Evolutionary conservation across 208 protist species (phyloP).

Genomic region (Trypanosoma rangeli): DNA sequence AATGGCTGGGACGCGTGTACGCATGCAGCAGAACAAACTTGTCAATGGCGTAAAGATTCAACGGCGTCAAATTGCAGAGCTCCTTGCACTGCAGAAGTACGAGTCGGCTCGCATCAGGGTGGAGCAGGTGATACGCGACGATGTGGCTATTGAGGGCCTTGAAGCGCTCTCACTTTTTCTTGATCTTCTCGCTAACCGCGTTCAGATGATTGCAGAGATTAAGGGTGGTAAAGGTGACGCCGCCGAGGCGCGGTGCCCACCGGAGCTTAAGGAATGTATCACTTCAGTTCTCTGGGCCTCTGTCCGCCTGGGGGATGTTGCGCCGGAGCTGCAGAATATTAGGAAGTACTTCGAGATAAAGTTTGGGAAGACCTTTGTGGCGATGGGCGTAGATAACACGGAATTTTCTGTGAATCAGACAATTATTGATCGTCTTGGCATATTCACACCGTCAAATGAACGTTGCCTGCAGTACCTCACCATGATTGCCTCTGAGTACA

Average conservation of each 20-base stretch:
- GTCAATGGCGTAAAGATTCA: constrained; percentile 89
- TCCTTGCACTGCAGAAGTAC: constrained; percentile 88
- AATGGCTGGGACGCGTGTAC: constrained; percentile 84
- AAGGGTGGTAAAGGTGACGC: constrained; percentile 41
- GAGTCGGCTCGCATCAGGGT: constrained; percentile 89
- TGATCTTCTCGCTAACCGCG: constrained; percentile 76
- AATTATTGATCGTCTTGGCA: constrained; percentile 79
- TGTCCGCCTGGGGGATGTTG: constrained; percentile 56
- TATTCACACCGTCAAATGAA: constrained; percentile 76
- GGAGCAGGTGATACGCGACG: constrained; percentile 86
- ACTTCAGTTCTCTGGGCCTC: constrained; percentile 85
- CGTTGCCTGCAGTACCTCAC: constrained; percentile 82
- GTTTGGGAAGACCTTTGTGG: constrained; percentile 82
- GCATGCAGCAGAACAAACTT: constrained; percentile 90
- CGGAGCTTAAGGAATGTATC: constrained; percentile 90
- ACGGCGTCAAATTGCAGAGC: constrained; percentile 74
- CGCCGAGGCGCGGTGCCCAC: constrained; percentile 41
- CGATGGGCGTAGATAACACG: constrained; percentile 73
- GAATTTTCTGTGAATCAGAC: constrained; percentile 90
- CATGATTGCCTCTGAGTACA: constrained; percentile 79
- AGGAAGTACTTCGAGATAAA: constrained; percentile 82
- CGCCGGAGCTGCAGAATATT: constrained; percentile 72
- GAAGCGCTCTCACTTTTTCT: constrained; percentile 87
- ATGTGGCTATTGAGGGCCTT: constrained; percentile 84
- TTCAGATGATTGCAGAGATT: constrained; percentile 79